Evolutionary conservation across 169 alveolate species (phyloP).

Genomic region (Plasmodium knowlesi): DNA sequence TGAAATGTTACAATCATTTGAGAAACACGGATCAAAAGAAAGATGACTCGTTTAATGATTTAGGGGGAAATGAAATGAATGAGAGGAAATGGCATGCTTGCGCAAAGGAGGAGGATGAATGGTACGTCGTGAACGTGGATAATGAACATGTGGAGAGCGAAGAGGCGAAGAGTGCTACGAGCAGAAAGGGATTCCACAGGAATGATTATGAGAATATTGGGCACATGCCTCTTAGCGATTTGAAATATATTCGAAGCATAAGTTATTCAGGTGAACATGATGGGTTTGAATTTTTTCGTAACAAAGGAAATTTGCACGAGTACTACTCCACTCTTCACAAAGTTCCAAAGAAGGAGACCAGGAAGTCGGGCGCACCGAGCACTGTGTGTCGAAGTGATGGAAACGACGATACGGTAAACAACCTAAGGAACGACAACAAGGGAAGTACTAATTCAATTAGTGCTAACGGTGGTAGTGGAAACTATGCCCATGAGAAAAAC

Average conservation of each 20-base stretch:
- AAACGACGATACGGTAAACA: not conserved
- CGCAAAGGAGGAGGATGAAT: not conserved
- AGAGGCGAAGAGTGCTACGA: not conserved
- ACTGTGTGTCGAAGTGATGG: not conserved
- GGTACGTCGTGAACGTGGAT: not conserved
- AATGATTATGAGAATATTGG: not conserved
- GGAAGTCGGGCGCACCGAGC: not conserved
- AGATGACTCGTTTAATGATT: not conserved
- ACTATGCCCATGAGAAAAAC: not conserved
- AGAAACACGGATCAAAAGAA: not conserved
- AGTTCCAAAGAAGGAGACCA: not conserved
- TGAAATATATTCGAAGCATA: not conserved
- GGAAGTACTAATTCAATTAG: not conserved
- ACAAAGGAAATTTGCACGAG: not conserved
- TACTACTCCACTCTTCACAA: slow-evolving; percentile 11
- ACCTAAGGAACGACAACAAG: not conserved
- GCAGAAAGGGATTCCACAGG: not conserved
- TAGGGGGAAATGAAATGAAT: not conserved
- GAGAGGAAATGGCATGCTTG: not conserved
- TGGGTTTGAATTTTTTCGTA: not conserved
- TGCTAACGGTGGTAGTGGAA: not conserved
- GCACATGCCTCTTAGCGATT: not conserved
- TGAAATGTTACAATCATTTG: not conserved
- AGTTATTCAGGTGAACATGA: not conserved
- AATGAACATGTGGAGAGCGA: not conserved